Percentiles rank a stretch among this genome's conserved stretches.
Evolutionary conservation across 768 basidiomycete genomes (phyloP).

Genomic region (Termitomyces sp.): DNA sequence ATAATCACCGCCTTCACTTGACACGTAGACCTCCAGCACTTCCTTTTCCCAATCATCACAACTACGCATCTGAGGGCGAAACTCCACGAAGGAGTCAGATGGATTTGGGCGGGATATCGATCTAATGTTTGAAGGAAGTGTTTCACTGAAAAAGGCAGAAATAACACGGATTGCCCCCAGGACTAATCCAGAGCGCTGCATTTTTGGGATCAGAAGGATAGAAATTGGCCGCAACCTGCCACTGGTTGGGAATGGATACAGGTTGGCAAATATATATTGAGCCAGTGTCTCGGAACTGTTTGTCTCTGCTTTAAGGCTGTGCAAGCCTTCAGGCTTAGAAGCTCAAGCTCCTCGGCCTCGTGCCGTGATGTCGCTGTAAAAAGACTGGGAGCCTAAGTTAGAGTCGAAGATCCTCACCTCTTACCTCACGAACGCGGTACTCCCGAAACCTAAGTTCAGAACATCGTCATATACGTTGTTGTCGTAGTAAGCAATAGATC

Average conservation of each 20-base stretch:
- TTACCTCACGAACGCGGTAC: too few species aligned
- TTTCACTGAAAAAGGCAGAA: not conserved
- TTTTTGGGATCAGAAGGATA: not conserved
- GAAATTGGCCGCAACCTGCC: not conserved
- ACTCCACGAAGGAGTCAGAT: slow-evolving; percentile 2
- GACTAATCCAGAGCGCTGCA: slow-evolving; percentile 1
- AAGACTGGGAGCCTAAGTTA: not conserved
- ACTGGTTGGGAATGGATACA: not conserved
- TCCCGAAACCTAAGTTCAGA: not conserved
- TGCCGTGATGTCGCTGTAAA: not conserved
- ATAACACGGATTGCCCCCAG: not conserved
- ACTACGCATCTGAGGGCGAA: slow-evolving; percentile 2
- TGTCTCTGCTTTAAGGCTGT: not conserved
- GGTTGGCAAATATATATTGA: not conserved
- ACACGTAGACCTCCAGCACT: slow-evolving; percentile 2
- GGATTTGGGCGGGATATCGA: not conserved
- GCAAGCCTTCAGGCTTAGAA: not conserved
- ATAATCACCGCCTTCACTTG: slow-evolving; percentile 1
- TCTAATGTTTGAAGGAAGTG: not conserved
- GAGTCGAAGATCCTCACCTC: not conserved
- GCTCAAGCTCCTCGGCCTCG: not conserved
- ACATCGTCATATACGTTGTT: not conserved
- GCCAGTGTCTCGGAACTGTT: not conserved
- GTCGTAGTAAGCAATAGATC: too few species aligned
- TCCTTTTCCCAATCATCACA: slow-evolving; percentile 6